Evolutionary conservation across 2,329 filamentous ascomycete species (phyloP), one percentile per base, ranked within the genome.

Genomic region (Talaromyces amestolkiae): DNA sequence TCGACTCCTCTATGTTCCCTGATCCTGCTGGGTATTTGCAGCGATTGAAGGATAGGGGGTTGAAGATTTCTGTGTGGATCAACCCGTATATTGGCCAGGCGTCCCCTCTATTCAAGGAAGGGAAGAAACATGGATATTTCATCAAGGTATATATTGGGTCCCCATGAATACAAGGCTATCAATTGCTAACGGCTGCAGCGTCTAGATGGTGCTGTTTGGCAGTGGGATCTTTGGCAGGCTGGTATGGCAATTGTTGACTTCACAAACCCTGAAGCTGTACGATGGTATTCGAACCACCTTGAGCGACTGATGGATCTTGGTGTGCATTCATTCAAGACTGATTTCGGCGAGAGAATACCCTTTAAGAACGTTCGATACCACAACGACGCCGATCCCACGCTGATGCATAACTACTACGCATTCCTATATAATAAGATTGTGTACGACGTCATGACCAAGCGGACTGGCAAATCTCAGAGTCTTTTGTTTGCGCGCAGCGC

Each of bases 361-460:
- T 85, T 84, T 4, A 81, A 84, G 58, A 86, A 89, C 69, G 85
- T 91, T 5, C 81, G 84, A 68, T 92, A 88, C 84, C 80, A 86
- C 72, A 87, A 91, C 70, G 72, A 78, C 56, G 80, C 79, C 6
- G 87, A 91, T 70, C 84, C 88, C 1, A 80, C 80, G 60, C 85
- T 85, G 70, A 92, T 92, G 89, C 90, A 91, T 78, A 92, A 92
- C 76, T 91, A 86, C 79, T 92, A 91, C 75, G 83, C 89, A n/a
- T 88, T 89, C 72, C 77, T 88, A 3, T 92, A 90, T 80, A 92
- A 91, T 81, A 85, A 87, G 69, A 75, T 86, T 64, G 89, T 91
- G 7, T 91, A 89, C 73, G 85, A 89, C 71, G 83, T 87, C 0
- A 81, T 91, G 13, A 84, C 87, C 72, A 79, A 79, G 78, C 68